Evolutionary conservation across 805 yeast genomes (phyloP).

Genomic region (Deakozyma indianensis): DNA sequence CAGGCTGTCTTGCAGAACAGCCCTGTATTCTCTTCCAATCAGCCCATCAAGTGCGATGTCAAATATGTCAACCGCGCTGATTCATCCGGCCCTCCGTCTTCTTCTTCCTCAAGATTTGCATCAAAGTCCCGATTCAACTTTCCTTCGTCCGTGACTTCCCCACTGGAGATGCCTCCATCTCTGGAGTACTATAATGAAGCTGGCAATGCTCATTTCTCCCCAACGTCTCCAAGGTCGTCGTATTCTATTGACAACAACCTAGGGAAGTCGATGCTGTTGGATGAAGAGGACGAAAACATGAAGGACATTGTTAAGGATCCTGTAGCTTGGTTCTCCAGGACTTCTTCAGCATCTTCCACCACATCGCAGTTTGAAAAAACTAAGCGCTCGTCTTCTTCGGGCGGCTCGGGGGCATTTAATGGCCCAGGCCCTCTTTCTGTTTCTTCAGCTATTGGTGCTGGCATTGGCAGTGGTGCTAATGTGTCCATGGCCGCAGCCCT

Average conservation of each 20-base stretch:
- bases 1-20: constrained; percentile 16
- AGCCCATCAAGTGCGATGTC: constrained; percentile 7
- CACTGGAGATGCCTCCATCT: constrained; percentile 8
- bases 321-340: constrained; percentile 13
- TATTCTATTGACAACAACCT: constrained; percentile 7
- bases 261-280: constrained; percentile 18
- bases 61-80: constrained; percentile 1
- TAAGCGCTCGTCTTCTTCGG: not conserved
- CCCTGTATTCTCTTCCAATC: constrained; percentile 14
- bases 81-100: not conserved
- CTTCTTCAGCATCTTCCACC: constrained; percentile 3
- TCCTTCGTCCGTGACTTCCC: constrained; percentile 5
- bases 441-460: not conserved
- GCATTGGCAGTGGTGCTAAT: not conserved
- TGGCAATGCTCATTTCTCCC: constrained; percentile 10
- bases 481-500: no score
- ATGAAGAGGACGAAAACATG: constrained; percentile 18
- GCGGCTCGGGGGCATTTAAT: not conserved
- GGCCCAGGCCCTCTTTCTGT: not conserved
- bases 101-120: constrained; percentile 2
- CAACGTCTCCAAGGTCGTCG: constrained; percentile 14
- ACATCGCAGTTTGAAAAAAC: not conserved
- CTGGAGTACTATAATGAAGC: constrained; percentile 5
- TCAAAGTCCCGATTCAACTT: constrained; percentile 2
- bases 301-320: constrained; percentile 19